Conservation (phyloP, 164 flowering plant species). For the Brasenia schreberi region DNA sequence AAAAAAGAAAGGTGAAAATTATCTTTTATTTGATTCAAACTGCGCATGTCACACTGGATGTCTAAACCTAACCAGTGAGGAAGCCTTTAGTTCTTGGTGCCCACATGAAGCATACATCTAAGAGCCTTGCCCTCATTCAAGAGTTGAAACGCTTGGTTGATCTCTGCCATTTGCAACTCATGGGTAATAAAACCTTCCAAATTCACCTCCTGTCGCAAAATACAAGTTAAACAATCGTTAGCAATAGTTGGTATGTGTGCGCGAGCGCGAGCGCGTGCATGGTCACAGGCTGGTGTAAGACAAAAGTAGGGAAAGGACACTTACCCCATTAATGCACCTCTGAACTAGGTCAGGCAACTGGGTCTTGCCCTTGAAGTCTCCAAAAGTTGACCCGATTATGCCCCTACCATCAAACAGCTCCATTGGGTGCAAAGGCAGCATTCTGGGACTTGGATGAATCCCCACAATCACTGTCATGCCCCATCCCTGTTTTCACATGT, state of each 20-base stretch:
- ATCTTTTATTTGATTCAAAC: no score
- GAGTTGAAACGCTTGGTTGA: constrained; percentile 51
- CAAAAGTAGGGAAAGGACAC: constrained; percentile 1
- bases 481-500: constrained; percentile 42
- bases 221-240: background rate
- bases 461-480: constrained; percentile 58
- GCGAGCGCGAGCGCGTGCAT: no score
- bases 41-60: no score
- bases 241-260: no score
- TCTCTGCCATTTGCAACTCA: constrained; percentile 49
- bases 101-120: constrained; percentile 42
- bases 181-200: constrained; percentile 64
- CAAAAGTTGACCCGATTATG: constrained; percentile 40
- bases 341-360: constrained; percentile 46
- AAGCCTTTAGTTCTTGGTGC: no score
- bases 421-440: constrained; percentile 80
- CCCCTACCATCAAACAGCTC: constrained; percentile 53
- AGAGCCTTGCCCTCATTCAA: constrained; percentile 46
- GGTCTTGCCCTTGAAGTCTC: constrained; percentile 62
- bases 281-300: background rate
- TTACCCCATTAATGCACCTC: constrained; percentile 49
- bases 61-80: no score
- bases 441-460: constrained; percentile 42
- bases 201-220: constrained; percentile 33
- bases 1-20: no score